These are phyloP conservation scores for Colletotrichum viniferum DNA, from an alignment of 2,329 filamentous ascomycete species.

Conservation along the genomic window DNA sequence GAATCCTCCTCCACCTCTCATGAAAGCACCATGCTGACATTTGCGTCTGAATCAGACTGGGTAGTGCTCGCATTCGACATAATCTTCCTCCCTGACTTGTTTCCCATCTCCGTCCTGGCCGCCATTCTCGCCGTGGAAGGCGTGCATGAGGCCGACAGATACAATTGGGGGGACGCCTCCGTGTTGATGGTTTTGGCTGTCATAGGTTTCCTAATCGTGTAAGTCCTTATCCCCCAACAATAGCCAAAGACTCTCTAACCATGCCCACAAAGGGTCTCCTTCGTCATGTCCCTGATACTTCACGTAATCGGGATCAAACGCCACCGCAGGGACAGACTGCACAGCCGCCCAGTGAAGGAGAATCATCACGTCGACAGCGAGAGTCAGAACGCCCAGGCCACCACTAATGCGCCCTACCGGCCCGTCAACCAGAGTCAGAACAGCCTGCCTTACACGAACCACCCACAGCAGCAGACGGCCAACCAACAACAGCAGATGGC, in stretches of 20 bases:
- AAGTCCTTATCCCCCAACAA: slow-evolving; percentile 24
- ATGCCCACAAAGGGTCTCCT: slow-evolving; percentile 40
- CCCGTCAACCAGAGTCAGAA: background rate
- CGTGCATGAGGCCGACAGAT: too few species aligned
- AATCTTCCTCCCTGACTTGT: background rate
- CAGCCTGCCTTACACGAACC: background rate
- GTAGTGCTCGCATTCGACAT: slow-evolving; percentile 55
- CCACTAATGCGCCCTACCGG: background rate
- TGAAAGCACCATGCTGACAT: background rate
- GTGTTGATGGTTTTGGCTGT: slow-evolving; percentile 35
- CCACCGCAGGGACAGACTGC: slow-evolving; percentile 48
- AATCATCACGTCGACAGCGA: slow-evolving; percentile 23
- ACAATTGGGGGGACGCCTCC: too few species aligned
- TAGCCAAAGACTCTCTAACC: background rate
- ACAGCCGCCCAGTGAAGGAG: slow-evolving; percentile 28
- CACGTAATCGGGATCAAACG: slow-evolving; percentile 45
- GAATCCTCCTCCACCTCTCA: background rate
- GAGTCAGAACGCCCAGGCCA: slow-evolving; percentile 20
- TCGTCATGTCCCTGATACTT: slow-evolving; percentile 43
- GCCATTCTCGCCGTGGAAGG: too few species aligned
- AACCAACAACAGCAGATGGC: slow-evolving; percentile 23
- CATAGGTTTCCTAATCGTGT: slow-evolving; percentile 49
- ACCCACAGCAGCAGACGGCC: slow-evolving; percentile 2
- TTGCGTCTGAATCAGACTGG: slow-evolving; percentile 40
- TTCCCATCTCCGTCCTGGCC: background rate